These are phyloP conservation scores for Boletus rubescentipes DNA, from an alignment of 768 basidiomycete species.

Conservation along the genomic window DNA sequence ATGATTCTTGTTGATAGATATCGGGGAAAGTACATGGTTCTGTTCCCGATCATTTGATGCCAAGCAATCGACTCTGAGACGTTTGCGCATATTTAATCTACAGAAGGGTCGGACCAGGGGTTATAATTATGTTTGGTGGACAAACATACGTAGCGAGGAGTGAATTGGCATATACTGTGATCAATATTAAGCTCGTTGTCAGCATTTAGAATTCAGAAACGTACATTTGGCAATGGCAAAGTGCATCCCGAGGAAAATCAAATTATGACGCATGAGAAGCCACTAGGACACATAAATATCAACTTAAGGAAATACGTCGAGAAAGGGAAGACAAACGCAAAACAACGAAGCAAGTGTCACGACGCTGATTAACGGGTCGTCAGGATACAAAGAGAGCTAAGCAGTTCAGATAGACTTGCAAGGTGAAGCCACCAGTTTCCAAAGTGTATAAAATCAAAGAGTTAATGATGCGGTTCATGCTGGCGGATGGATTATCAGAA, in stretches of 20 bases:
- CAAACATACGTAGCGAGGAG: slow-evolving; percentile 33
- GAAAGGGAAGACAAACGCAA: slow-evolving; percentile 24
- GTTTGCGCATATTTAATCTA: slow-evolving; percentile 33
- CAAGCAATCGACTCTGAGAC: slow-evolving; percentile 25
- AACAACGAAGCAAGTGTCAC: slow-evolving; percentile 34
- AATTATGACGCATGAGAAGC: slow-evolving; percentile 34
- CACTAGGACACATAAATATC: slow-evolving; percentile 17
- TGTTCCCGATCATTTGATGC: slow-evolving; percentile 27
- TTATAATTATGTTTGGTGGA: not conserved
- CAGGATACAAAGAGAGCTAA: not conserved
- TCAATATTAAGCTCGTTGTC: not conserved
- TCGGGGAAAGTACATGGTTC: slow-evolving; percentile 3
- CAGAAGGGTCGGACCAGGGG: not conserved
- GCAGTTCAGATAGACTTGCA: slow-evolving; percentile 20
- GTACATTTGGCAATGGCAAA: slow-evolving; percentile 34
- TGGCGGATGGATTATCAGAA: slow-evolving; percentile 14
- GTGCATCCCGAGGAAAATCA: slow-evolving; percentile 37
- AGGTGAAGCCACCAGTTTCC: slow-evolving; percentile 52
- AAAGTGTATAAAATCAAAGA: slow-evolving; percentile 50
- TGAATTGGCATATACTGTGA: slow-evolving; percentile 33
- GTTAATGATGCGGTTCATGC: slow-evolving; percentile 51
- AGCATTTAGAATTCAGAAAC: not conserved
- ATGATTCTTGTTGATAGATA: slow-evolving; percentile 14
- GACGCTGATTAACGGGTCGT: slow-evolving; percentile 14
- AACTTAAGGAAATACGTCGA: not conserved